These are phyloP conservation scores for Funneliformis mosseae DNA, from an alignment of 192 early-diverging fungal species.

Conservation along the genomic window DNA sequence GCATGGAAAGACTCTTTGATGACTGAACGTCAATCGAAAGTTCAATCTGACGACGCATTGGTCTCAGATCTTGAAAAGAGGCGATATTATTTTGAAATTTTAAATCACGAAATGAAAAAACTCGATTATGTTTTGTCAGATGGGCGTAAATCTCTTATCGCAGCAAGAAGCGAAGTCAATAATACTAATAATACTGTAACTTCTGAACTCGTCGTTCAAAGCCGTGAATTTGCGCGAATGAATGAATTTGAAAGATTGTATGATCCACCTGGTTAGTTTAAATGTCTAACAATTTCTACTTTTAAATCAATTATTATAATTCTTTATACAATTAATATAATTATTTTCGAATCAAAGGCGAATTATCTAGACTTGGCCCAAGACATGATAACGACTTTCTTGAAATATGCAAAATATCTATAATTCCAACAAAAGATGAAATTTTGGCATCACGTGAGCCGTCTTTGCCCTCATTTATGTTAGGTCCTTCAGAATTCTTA, in stretches of 20 bases:
- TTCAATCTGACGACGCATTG: background rate
- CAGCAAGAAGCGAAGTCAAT: background rate
- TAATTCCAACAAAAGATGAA: constrained; percentile 60
- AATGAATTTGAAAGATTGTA: background rate
- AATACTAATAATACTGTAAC: background rate
- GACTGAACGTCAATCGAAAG: constrained; percentile 8
- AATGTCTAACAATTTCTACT: background rate
- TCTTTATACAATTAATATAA: constrained; percentile 35
- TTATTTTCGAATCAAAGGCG: constrained; percentile 30
- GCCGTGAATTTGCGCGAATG: background rate
- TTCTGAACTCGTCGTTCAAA: background rate
- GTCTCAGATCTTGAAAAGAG: background rate
- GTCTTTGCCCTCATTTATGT: constrained; percentile 48
- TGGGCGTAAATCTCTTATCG: background rate
- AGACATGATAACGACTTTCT: constrained; percentile 59
- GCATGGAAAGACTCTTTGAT: background rate
- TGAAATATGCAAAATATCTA: constrained; percentile 47
- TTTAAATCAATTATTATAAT: constrained; percentile 23
- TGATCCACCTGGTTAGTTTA: background rate
- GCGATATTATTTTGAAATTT: constrained; percentile 16
- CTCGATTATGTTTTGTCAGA: constrained; percentile 1
- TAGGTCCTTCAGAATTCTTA: constrained; percentile 49
- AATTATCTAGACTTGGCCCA: constrained; percentile 40
- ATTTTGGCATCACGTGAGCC: constrained; percentile 43
- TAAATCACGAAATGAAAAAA: constrained; percentile 10